phyloP scores from a whole-genome alignment of 805 yeast species.

The Ogataea corticis region DNA sequence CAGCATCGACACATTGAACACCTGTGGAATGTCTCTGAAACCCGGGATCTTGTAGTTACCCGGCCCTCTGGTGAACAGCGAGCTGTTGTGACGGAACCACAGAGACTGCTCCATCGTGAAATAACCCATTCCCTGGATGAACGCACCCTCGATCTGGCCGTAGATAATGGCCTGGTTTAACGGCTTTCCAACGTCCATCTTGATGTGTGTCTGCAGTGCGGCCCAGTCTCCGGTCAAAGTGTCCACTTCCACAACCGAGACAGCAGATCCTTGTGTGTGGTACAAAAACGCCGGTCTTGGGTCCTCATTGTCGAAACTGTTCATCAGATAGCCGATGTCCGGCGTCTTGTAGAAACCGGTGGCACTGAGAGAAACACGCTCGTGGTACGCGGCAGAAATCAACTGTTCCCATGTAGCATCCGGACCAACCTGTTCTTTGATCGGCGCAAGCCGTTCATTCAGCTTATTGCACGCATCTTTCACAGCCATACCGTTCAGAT shows the following conservation, averaged over 20 bases:
- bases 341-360: slow-evolving; percentile 53
- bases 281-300: slow-evolving; percentile 49
- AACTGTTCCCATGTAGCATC: slow-evolving; percentile 42
- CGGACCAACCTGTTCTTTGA: slow-evolving; percentile 36
- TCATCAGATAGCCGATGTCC: slow-evolving; percentile 42
- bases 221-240: slow-evolving; percentile 51
- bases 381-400: slow-evolving; percentile 43
- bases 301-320: slow-evolving; percentile 35
- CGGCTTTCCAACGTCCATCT: slow-evolving; percentile 51
- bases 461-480: slow-evolving; percentile 47
- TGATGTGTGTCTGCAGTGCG: slow-evolving; percentile 41
- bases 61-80: slow-evolving; percentile 47
- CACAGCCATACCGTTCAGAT: slow-evolving; percentile 51
- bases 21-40: slow-evolving; percentile 48
- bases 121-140: slow-evolving; percentile 50
- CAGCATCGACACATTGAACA: slow-evolving; percentile 42
- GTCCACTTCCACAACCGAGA: slow-evolving; percentile 45
- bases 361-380: slow-evolving; percentile 46
- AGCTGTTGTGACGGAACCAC: slow-evolving; percentile 44
- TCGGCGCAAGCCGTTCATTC: slow-evolving; percentile 42
- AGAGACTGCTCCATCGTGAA: slow-evolving; percentile 49
- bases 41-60: slow-evolving; percentile 53
- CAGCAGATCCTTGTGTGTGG: slow-evolving; percentile 48
- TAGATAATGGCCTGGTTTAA: slow-evolving; percentile 50
- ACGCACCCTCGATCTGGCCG: slow-evolving; percentile 54